Conservation (phyloP, 108 stramenopile genomes). For the Schizochytrium sp. region DNA sequence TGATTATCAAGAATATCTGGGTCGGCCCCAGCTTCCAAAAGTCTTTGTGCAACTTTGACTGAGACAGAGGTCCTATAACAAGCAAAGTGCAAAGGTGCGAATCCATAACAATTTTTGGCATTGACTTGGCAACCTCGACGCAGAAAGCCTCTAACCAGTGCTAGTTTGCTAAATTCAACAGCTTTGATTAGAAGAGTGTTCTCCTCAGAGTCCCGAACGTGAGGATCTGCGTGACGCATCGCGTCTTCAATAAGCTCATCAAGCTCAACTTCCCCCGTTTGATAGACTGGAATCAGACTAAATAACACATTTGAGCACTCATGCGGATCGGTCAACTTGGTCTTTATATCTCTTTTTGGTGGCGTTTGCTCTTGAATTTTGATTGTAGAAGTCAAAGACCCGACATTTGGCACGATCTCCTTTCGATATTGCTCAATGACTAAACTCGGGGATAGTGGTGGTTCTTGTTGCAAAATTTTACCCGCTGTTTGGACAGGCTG, state of each 20-base stretch:
- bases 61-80: conserved; percentile 43
- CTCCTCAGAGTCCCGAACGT: not conserved
- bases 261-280: not conserved
- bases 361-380: not conserved
- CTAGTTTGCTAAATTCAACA: not conserved
- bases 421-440: not conserved
- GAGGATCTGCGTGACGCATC: not conserved
- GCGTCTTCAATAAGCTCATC: not conserved
- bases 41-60: not conserved
- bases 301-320: not conserved
- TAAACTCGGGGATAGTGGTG: not conserved
- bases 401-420: not conserved
- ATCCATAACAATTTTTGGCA: not conserved
- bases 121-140: not conserved
- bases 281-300: not conserved
- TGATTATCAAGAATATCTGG: not conserved
- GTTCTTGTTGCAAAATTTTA: too few relatives aligned
- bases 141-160: not conserved
- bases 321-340: not conserved
- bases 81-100: conserved; percentile 35
- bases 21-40: conserved; percentile 44
- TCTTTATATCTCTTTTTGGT: not conserved
- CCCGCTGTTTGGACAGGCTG: too few relatives aligned
- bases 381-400: not conserved
- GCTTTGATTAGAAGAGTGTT: conserved; percentile 29